Percentiles rank a stretch among this genome's conserved stretches.
phyloP scores from a whole-genome alignment of 305 asterid species.

The Lippia alba region DNA sequence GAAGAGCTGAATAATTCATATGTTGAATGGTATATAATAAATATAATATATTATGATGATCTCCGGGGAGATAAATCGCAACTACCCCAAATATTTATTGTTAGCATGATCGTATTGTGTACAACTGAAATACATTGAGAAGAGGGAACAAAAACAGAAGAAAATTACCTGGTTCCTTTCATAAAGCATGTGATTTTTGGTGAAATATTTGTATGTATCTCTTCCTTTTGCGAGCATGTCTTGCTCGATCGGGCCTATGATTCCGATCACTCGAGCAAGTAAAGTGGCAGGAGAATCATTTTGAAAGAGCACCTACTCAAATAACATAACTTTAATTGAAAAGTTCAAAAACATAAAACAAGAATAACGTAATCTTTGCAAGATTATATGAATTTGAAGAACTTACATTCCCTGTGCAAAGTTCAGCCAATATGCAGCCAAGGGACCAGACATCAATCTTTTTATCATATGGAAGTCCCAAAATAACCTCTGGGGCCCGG shows the following conservation, averaged over 20 bases:
- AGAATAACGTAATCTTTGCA: not conserved
- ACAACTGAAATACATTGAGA: not conserved
- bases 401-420: slow-evolving; percentile 98
- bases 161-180: slow-evolving; percentile 88
- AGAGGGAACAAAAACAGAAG: slow-evolving; percentile 11
- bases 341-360: not conserved
- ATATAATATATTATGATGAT: no score
- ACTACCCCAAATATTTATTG: not conserved
- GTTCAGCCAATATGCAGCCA: slow-evolving; percentile 99
- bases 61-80: not conserved
- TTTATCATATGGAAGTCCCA: slow-evolving; percentile 95
- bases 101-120: slow-evolving; percentile 7
- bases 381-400: slow-evolving; percentile 28
- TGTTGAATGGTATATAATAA: not conserved
- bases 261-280: slow-evolving; percentile 96
- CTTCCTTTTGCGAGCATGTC: slow-evolving; percentile 92
- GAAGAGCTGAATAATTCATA: not conserved
- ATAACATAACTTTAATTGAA: slow-evolving; percentile 30
- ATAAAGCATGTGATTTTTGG: slow-evolving; percentile 95
- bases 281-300: slow-evolving; percentile 97
- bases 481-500: slow-evolving; percentile 97
- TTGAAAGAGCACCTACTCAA: slow-evolving; percentile 86
- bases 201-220: slow-evolving; percentile 86
- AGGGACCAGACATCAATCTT: slow-evolving; percentile 99
- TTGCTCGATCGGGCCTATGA: slow-evolving; percentile 81